Evolutionary conservation across 208 protist species (phyloP).

Genomic region (Trypanosoma lewisi): DNA sequence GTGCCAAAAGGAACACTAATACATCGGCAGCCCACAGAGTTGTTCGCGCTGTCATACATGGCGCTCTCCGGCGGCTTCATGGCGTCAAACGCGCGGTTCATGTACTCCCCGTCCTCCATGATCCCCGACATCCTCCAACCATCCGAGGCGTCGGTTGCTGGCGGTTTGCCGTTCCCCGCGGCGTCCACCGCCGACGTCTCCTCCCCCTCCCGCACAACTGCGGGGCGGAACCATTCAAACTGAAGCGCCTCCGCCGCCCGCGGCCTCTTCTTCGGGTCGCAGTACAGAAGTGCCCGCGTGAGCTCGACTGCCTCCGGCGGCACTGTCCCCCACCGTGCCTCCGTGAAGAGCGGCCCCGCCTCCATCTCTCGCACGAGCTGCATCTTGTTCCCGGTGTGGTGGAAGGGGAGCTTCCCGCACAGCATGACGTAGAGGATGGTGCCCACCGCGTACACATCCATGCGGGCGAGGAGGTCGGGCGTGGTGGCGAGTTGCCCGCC

Average conservation of each 20-base stretch:
- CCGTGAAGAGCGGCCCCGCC: constrained; percentile 50
- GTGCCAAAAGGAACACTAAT: constrained; percentile 29
- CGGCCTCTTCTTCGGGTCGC: constrained; percentile 50
- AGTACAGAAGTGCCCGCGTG: constrained; percentile 41
- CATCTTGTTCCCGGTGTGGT: constrained; percentile 56
- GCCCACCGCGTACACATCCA: constrained; percentile 78
- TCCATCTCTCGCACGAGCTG: constrained; percentile 72
- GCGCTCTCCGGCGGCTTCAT: constrained; percentile 49
- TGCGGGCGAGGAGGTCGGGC: constrained; percentile 48
- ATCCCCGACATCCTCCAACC: constrained; percentile 27
- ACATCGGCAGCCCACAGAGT: constrained; percentile 17
- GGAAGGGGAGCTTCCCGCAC: constrained; percentile 71
- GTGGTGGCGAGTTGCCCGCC: constrained; percentile 59
- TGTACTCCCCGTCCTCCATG: constrained; percentile 49
- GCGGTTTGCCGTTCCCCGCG: too few species aligned
- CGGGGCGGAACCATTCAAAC: constrained; percentile 51
- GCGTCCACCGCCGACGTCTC: background rate
- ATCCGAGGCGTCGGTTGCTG: too few species aligned
- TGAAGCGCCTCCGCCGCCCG: constrained; percentile 54
- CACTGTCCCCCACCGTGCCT: constrained; percentile 54
- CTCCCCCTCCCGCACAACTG: background rate
- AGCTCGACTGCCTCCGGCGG: constrained; percentile 54
- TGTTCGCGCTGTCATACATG: constrained; percentile 13
- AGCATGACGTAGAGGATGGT: constrained; percentile 87
- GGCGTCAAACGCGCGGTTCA: constrained; percentile 61